phyloP scores from a whole-genome alignment of 2,329 filamentous ascomycete species.

The Aspergillus quadricinctus region DNA sequence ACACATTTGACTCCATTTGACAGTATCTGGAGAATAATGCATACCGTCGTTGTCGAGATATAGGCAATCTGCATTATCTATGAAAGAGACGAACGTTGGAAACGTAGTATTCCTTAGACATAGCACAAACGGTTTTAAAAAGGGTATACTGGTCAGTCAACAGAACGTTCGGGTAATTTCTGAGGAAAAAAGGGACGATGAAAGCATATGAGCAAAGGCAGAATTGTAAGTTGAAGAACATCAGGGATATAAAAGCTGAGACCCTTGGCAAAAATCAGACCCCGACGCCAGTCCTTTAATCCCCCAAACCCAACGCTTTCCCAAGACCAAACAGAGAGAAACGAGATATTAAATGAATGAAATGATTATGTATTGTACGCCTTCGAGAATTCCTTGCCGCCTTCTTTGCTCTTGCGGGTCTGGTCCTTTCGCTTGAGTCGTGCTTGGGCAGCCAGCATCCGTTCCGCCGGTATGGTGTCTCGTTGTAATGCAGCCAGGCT shows the following conservation, averaged over 20 bases:
- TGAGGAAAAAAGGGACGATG: background rate
- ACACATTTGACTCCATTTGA: no score
- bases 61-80: background rate
- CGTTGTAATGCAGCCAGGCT: constrained; percentile 19
- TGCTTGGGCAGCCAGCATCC: constrained; percentile 31
- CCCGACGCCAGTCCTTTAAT: background rate
- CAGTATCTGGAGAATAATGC: background rate
- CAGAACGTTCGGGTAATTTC: background rate
- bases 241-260: background rate
- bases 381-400: constrained; percentile 32
- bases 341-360: background rate
- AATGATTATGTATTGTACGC: constrained; percentile 3
- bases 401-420: constrained; percentile 19
- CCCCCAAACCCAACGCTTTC: background rate
- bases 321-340: background rate
- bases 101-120: background rate
- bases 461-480: constrained; percentile 28
- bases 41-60: background rate
- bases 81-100: background rate
- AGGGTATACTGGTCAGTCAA: background rate
- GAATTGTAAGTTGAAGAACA: background rate
- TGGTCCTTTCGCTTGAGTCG: constrained; percentile 30
- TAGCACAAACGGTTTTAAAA: background rate
- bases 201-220: background rate
- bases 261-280: background rate